phyloP scores from a whole-genome alignment of 2,329 filamentous ascomycete species.

The Hansfordia pulvinata region DNA sequence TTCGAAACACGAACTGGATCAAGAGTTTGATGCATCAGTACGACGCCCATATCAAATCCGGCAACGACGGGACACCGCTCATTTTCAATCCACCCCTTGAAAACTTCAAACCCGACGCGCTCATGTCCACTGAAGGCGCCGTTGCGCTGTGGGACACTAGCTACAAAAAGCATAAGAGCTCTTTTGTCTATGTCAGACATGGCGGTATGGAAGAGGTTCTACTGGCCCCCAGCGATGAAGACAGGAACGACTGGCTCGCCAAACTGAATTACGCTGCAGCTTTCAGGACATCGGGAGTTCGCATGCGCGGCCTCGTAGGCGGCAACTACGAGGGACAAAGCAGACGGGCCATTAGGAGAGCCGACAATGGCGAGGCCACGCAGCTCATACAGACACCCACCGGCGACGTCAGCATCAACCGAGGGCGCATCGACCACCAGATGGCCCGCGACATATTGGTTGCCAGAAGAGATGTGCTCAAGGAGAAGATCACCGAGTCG shows the following conservation, averaged over 20 bases:
- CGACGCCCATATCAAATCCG: conserved; percentile 67
- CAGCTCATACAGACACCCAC: conserved; percentile 54
- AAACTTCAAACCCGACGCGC: conserved; percentile 84
- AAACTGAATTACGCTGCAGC: conserved; percentile 95
- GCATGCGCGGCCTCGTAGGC: conserved; percentile 77
- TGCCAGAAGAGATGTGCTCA: conserved; percentile 71
- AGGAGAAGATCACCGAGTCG: conserved; percentile 68
- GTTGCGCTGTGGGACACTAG: conserved; percentile 75
- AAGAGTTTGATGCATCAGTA: conserved; percentile 84
- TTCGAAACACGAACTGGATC: conserved; percentile 84
- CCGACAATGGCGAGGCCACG: conserved; percentile 48
- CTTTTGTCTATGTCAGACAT: conserved; percentile 81
- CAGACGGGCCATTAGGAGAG: conserved; percentile 55
- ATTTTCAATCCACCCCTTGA: conserved; percentile 83
- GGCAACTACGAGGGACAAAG: conserved; percentile 75
- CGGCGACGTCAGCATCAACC: conserved; percentile 61
- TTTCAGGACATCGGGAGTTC: conserved; percentile 81
- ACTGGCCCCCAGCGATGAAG: conserved; percentile 75
- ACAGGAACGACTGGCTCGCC: conserved; percentile 93
- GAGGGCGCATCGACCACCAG: conserved; percentile 63
- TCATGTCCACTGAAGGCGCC: conserved; percentile 87
- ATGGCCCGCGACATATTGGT: conserved; percentile 77
- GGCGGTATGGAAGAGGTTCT: conserved; percentile 82
- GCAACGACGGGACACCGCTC: conserved; percentile 61
- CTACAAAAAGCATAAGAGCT: conserved; percentile 93